phyloP scores from a whole-genome alignment of 108 stramenopile genomes.

The Discostella pseudostelligera region DNA sequence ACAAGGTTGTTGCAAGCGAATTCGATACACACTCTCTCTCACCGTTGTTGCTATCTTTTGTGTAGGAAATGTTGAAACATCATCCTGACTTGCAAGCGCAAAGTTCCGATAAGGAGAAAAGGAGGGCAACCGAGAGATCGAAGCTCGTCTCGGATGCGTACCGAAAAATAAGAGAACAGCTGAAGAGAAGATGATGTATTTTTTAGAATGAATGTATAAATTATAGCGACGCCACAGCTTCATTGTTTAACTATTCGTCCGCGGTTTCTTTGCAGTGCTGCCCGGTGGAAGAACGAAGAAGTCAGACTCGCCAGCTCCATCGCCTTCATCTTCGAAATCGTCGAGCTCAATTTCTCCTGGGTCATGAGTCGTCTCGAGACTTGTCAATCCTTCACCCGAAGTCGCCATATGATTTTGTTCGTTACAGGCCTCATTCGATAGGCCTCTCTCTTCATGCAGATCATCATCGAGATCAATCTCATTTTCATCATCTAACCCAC shows the following conservation, averaged over 20 bases:
- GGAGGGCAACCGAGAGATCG: constrained; percentile 64
- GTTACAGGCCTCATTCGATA: neutral
- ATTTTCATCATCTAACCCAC: constrained; percentile 23
- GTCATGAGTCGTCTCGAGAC: constrained; percentile 1
- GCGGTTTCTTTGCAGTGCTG: constrained; percentile 14
- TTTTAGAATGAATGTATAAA: constrained; percentile 2
- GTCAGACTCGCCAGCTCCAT: constrained; percentile 24
- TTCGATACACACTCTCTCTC: neutral
- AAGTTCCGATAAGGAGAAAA: constrained; percentile 64
- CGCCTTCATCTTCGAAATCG: constrained; percentile 7
- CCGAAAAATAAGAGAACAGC: constrained; percentile 60
- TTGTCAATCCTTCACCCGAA: neutral
- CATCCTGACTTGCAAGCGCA: constrained; percentile 74
- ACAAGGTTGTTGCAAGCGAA: neutral
- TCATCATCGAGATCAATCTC: constrained; percentile 47
- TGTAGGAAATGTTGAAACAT: constrained; percentile 71
- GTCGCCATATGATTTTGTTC: neutral
- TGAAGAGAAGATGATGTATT: constrained; percentile 31
- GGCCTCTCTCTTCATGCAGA: constrained; percentile 6
- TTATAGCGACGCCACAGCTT: neutral
- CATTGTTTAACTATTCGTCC: constrained; percentile 1
- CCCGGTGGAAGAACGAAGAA: constrained; percentile 22
- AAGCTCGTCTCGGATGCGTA: constrained; percentile 81
- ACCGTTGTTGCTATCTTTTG: neutral
- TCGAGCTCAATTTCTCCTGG: constrained; percentile 39